A percentile compares a stretch with the other conserved stretches of the same genome.
These are phyloP conservation scores for Diaporthe helianthi DNA, from an alignment of 2,329 filamentous ascomycete species.

Conservation along the genomic window DNA sequence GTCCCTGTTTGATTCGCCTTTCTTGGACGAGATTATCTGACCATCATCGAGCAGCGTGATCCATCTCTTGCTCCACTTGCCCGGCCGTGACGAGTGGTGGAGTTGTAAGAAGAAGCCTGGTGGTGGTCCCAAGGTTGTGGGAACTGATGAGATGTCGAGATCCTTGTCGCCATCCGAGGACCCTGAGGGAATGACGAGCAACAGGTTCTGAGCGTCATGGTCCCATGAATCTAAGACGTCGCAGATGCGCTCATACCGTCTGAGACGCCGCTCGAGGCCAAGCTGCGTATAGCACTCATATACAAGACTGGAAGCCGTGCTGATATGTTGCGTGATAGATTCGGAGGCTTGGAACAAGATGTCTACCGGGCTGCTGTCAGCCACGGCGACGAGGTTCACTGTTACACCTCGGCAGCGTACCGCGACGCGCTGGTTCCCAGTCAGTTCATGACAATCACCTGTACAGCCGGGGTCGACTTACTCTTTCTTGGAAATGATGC, in stretches of 20 bases:
- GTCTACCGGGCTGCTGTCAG: slow-evolving; percentile 77
- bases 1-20: slow-evolving; percentile 63
- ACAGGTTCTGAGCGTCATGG: slow-evolving; percentile 75
- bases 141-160: slow-evolving; percentile 71
- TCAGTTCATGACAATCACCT: slow-evolving; percentile 40
- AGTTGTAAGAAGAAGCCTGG: slow-evolving; percentile 73
- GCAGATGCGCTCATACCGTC: slow-evolving; percentile 84
- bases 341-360: slow-evolving; percentile 73
- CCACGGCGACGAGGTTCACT: slow-evolving; percentile 74
- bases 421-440: slow-evolving; percentile 63
- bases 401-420: slow-evolving; percentile 75
- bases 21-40: slow-evolving; percentile 76
- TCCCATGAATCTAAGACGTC: slow-evolving; percentile 96
- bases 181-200: slow-evolving; percentile 71
- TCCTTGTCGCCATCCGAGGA: slow-evolving; percentile 62
- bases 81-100: slow-evolving; percentile 80
- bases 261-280: slow-evolving; percentile 81
- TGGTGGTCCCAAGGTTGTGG: slow-evolving; percentile 65
- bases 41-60: slow-evolving; percentile 77
- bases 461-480: slow-evolving; percentile 52
- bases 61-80: slow-evolving; percentile 88
- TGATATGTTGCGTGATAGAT: slow-evolving; percentile 68
- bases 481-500: slow-evolving; percentile 79
- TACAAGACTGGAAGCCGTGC: slow-evolving; percentile 71
- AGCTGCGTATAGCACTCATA: slow-evolving; percentile 78